Conservation (phyloP, 495 filamentous ascomycete genomes). For the Ascobolus immersus region DNA sequence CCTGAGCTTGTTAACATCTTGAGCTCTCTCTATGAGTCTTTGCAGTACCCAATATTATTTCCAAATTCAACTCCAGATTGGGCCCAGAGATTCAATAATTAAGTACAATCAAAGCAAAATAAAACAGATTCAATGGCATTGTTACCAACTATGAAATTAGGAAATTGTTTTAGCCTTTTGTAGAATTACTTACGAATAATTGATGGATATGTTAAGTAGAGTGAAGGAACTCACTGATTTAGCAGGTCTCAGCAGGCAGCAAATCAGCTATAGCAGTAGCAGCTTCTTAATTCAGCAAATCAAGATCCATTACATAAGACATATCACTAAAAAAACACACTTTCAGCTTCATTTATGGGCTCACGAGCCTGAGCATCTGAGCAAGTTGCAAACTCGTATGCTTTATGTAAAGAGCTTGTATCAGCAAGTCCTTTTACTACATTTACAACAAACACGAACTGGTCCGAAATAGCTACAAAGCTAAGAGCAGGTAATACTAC, state of each 20-base stretch:
- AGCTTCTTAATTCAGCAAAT: no score
- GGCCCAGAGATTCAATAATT: background rate
- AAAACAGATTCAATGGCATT: constrained; percentile 3
- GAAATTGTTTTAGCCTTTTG: background rate
- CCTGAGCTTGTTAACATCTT: constrained; percentile 1
- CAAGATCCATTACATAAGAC: no score
- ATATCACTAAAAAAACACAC: no score
- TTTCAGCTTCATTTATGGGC: no score
- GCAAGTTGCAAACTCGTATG: no score
- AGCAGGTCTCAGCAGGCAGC: no score
- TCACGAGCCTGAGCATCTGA: no score
- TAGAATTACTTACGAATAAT: background rate
- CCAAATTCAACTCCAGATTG: background rate
- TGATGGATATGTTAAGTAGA: constrained; percentile 1
- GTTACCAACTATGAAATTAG: background rate
- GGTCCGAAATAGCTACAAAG: background rate
- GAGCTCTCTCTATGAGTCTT: background rate
- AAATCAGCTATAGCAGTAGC: no score
- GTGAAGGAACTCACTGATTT: constrained; percentile 1
- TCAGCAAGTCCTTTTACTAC: background rate
- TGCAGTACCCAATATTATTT: constrained; percentile 2
- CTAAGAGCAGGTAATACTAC: background rate
- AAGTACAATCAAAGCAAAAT: no score
- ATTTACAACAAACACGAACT: background rate
- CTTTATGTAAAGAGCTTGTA: no score